Conservation (phyloP, 306 rosid species). For the Medicago ruthenica region DNA sequence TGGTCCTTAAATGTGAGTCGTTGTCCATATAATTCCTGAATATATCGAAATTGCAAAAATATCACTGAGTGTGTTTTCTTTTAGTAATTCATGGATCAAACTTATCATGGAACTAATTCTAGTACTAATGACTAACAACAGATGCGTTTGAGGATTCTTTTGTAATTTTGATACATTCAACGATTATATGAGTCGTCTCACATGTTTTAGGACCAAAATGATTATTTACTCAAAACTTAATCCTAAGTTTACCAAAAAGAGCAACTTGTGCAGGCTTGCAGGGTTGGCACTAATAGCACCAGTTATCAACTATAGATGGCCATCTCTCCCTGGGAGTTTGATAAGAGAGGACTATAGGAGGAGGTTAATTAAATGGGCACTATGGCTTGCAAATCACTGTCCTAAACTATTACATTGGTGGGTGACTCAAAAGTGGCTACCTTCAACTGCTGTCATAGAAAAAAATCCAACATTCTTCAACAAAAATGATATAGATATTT, state of each 20-base stretch:
- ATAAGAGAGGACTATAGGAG: slow-evolving; percentile 78
- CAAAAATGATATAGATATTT: slow-evolving; percentile 70
- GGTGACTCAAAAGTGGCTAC: slow-evolving; percentile 91
- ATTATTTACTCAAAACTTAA: background rate
- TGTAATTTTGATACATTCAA: background rate
- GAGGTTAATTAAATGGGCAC: slow-evolving; percentile 57
- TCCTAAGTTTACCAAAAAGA: slow-evolving; percentile 20
- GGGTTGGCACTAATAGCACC: slow-evolving; percentile 86
- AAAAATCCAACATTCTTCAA: slow-evolving; percentile 76
- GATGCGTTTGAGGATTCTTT: background rate
- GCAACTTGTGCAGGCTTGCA: slow-evolving; percentile 71
- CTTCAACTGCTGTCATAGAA: slow-evolving; percentile 82
- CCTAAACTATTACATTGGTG: slow-evolving; percentile 83
- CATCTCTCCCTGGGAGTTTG: slow-evolving; percentile 71
- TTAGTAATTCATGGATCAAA: too few species aligned
- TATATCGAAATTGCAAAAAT: background rate
- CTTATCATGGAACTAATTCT: too few species aligned
- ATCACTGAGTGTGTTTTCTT: too few species aligned
- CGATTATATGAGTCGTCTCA: background rate
- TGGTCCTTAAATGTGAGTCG: too few species aligned
- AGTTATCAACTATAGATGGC: slow-evolving; percentile 82
- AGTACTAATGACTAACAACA: background rate
- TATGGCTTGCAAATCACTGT: slow-evolving; percentile 69
- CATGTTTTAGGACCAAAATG: background rate
- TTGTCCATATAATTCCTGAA: too few species aligned